Evolutionary conservation across 192 early-diverging fungal genomes (phyloP), one percentile per base, ranked within the genome.

Genomic region (Geosiphon pyriformis): DNA sequence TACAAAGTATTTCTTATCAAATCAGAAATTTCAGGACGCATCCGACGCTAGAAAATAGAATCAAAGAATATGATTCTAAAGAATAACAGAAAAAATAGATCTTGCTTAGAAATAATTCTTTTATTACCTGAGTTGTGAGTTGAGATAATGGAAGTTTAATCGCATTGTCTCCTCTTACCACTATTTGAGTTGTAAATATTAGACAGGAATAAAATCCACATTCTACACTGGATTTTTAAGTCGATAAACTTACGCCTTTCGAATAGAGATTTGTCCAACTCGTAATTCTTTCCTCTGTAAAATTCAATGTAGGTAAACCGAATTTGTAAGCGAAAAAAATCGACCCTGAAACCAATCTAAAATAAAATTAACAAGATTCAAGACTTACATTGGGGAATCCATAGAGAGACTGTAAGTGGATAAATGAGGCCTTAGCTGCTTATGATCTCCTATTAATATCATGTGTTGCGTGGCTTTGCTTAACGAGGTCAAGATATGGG

Each of bases 391-490:
- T 10, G 6, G 7, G 37, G 37, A 42, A 42, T 42, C 37, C 37
- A 42, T 42, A 42, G 6, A 6, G 0, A 76, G 58, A 4, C 32
- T 30, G 35, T 76, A 76, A 2, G 50, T 70, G 25, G 65, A 69
- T 6, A 76, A 62, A 25, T 72, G 70, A 0, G 74, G 74, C 17
- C 74, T 55, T 17, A 76, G 70, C 58, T 78, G 76, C 34, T 64
- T 31, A 51, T 70, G 72, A 46, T 82, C 78, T 15, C 83, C 83
- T 49, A 85, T 85, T 4, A 85, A 63, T 37, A 85, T 80, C 18
- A 85, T 29, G 57, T 85, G 83, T 34, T 85, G 79, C 0, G 82
- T 75, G 4, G 78, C 77, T 0, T 60, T 29, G 2, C 77, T 75
- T 0, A 85, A 71, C 0, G 79, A 66, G 0, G 77, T 65, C 6